Percentiles rank a stretch among this genome's conserved stretches.
Conservation (phyloP, 805 yeast genomes). For the Candida caryicola region DNA sequence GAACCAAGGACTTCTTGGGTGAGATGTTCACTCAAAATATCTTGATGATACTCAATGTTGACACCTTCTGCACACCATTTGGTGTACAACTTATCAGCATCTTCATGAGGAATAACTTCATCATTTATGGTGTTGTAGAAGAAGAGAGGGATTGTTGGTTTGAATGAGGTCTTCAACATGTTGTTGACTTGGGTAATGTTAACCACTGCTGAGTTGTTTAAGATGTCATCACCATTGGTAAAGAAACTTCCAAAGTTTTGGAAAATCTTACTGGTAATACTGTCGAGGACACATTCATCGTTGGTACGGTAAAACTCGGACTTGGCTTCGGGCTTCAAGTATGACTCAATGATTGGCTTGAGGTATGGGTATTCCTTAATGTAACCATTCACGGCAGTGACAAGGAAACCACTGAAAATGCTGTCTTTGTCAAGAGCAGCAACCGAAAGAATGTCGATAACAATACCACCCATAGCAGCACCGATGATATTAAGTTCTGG, state of each 20-base stretch:
- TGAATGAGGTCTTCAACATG: conserved; percentile 1
- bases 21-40: conserved; percentile 23
- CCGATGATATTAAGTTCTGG: conserved; percentile 25
- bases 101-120: conserved; percentile 11
- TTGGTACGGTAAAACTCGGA: no score
- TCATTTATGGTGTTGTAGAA: conserved; percentile 12
- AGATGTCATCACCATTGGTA: conserved; percentile 1
- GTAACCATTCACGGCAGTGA: conserved; percentile 29
- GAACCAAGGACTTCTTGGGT: conserved; percentile 15
- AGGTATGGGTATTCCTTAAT: conserved; percentile 28
- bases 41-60: conserved; percentile 4
- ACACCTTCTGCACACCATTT: conserved; percentile 21
- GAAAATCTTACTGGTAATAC: no score
- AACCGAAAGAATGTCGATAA: conserved; percentile 28
- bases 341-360: conserved; percentile 5
- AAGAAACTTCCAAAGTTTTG: no score
- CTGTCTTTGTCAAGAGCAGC: conserved; percentile 23
- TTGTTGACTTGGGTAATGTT: conserved; percentile 1
- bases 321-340: neutral
- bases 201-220: conserved; percentile 1
- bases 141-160: conserved; percentile 12
- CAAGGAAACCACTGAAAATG: conserved; percentile 26
- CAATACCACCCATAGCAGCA: conserved; percentile 36
- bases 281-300: no score
- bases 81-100: conserved; percentile 15